Evolutionary conservation across 306 rosid genomes (phyloP), one percentile per base, ranked within the genome.

Genomic region (Prunus mume): DNA sequence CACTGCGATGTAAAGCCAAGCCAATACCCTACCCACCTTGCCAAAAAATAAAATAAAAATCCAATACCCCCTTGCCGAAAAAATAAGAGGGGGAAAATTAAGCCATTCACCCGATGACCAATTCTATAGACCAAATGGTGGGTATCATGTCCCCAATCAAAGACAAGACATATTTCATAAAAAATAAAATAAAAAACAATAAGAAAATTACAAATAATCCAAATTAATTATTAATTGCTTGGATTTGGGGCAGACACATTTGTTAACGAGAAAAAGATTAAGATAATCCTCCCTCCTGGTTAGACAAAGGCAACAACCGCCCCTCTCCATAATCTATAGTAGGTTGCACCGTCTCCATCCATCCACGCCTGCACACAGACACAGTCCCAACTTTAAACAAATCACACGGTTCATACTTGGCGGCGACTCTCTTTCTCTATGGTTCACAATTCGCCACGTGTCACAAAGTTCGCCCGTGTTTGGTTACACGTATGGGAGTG

Each of bases 101-200:
- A 19, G 67, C 38, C 62, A n/a, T 57, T 20, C 58, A 6, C 49
- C 78, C 7, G 2, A 17, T 57, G 11, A 22, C 24, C 60, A 62
- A 10, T 70, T 70, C 11, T 14, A 19, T 71, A 46, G 70, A 58
- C 83, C 76, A 66, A 73, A 78, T 80, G 86, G 90, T 85, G 78
- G 91, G 86, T 80, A 47, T 49, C 65, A n/a, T 83, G 85, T 85
- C 96, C 66, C 51, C 80, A 56, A 75, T 84, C 86, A 58, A 78
- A 65, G 54, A 65, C 20, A 20, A 56, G 62, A 20, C 55, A 63
- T 54, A 19, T 52, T 14, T n/a, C 34, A 13, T 62, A 15, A n/a
- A n/a, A n/a, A n/a, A 45, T 49, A 45, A 20, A 3, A 18, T 15
- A 24, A 69, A 28, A 22, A 17, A 28, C 12, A 55, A 49, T 24